A percentile compares a stretch with the other conserved stretches of the same genome.
Conservation (phyloP, 2,329 filamentous ascomycete species). For the Aspergillus intermedius region DNA sequence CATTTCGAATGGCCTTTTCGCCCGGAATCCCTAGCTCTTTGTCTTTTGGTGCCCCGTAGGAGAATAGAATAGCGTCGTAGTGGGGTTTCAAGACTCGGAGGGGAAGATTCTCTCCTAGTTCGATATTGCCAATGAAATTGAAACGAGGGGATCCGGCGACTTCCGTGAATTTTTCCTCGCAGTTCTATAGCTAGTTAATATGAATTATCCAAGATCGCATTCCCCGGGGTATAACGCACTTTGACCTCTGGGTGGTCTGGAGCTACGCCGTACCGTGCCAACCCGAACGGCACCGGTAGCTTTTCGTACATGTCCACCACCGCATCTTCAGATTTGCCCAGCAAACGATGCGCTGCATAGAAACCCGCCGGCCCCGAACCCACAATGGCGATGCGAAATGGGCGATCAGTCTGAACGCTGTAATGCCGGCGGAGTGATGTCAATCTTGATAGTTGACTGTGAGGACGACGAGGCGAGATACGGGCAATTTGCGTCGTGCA, state of each 20-base stretch:
- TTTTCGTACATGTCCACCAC: constrained; percentile 94
- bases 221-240: constrained; percentile 45
- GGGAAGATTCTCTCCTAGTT: constrained; percentile 65
- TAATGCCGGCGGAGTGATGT: constrained; percentile 16
- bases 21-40: constrained; percentile 71
- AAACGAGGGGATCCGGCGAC: constrained; percentile 77
- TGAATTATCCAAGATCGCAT: neutral
- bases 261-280: constrained; percentile 92
- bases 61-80: constrained; percentile 87
- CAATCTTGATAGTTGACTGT: constrained; percentile 2
- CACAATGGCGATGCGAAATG: constrained; percentile 76
- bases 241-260: constrained; percentile 98
- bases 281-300: constrained; percentile 82
- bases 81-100: constrained; percentile 65
- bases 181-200: constrained; percentile 57
- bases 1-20: constrained; percentile 59
- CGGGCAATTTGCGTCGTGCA: constrained; percentile 19
- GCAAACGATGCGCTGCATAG: constrained; percentile 81
- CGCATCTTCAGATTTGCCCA: constrained; percentile 65
- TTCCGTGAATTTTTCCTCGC: constrained; percentile 86
- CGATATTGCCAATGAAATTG: constrained; percentile 84
- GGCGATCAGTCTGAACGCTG: constrained; percentile 35
- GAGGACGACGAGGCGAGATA: constrained; percentile 4
- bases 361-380: constrained; percentile 95
- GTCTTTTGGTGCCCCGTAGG: constrained; percentile 86